Evolutionary conservation across 768 basidiomycete species (phyloP), one percentile per base, ranked within the genome.

Genomic region (Calocybe indica): DNA sequence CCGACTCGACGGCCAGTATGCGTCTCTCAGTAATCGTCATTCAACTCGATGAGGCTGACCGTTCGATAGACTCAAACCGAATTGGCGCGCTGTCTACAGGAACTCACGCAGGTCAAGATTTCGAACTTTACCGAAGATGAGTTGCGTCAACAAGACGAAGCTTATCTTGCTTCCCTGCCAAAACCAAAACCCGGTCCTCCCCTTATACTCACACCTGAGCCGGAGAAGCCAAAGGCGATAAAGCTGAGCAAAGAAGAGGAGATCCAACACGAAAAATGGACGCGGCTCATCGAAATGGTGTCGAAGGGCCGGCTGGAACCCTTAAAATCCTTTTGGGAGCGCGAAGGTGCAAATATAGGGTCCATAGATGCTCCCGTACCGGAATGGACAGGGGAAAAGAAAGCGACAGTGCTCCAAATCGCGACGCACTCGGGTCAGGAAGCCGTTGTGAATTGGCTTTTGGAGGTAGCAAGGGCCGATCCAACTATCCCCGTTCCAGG

Each of bases 1-100:
- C 94, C 93, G 3, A 99, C 96, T 1, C 83, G 94, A 36, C 78
- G 96, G 55, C 95, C 96, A 10, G 92, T 93, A 65, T 49, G 88
- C 72, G 47, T 22, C 28, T 12, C 1, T 40, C 10, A 29, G 10
- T 29, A n/a, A 11, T 15, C 14, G n/a, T 37, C 6, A n/a, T 9
- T 7, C 14, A 12, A 5, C 31, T 37, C 35, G 14, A 13, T 15
- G 13, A 7, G 32, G 34, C 39, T 10, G 49, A 32, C 32, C 13
- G 31, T 40, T 40, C 34, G 29, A 2, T 52, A 95, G 89, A 99
- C 95, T 0, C 88, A 92, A 70, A 79, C 90, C 2, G 96, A 99
- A 64, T 76, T 98, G 14, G 48, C 77, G 3, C 86, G 96, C 13
- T 94, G 93, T 61, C 81, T 96, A 40, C 67, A 79, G 37, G 95